Percentiles rank a stretch among this genome's conserved stretches.
Conservation (phyloP, 2,329 filamentous ascomycete species). For the Leptodontidium sp. region DNA sequence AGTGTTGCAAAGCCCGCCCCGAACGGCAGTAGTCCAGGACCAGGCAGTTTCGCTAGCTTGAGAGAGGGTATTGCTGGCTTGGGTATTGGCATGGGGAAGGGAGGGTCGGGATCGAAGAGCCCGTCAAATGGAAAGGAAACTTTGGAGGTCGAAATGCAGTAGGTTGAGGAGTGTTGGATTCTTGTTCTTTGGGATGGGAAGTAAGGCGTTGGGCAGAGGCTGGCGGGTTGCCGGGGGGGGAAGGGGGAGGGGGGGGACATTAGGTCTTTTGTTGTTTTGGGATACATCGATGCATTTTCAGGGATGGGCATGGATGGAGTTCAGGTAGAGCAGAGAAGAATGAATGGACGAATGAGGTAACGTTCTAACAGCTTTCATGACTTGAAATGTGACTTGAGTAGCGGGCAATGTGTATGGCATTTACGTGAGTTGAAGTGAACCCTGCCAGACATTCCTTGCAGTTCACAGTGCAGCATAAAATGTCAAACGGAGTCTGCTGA, state of each 20-base stretch:
- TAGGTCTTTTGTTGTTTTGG: not conserved
- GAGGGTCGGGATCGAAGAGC: conserved; percentile 40
- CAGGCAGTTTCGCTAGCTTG: conserved; percentile 51
- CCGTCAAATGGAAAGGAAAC: conserved; percentile 42
- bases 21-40: conserved; percentile 39
- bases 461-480: not conserved
- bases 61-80: conserved; percentile 56
- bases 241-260: not conserved
- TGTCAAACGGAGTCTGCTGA: not conserved
- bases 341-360: not conserved
- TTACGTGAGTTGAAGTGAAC: not conserved
- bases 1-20: conserved; percentile 39
- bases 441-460: not conserved
- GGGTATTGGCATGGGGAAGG: conserved; percentile 49
- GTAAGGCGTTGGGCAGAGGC: conserved; percentile 12
- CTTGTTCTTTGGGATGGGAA: conserved; percentile 1
- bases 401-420: not conserved
- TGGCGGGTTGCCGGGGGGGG: not conserved
- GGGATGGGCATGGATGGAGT: conserved; percentile 33
- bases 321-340: conserved; percentile 22
- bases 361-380: not conserved
- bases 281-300: conserved; percentile 35
- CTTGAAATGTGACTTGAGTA: not conserved
- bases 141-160: conserved; percentile 61
- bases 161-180: conserved; percentile 25